Base-by-base conservation (phyloP, 345 rosid genomes). In the Brassica incana region DNA sequence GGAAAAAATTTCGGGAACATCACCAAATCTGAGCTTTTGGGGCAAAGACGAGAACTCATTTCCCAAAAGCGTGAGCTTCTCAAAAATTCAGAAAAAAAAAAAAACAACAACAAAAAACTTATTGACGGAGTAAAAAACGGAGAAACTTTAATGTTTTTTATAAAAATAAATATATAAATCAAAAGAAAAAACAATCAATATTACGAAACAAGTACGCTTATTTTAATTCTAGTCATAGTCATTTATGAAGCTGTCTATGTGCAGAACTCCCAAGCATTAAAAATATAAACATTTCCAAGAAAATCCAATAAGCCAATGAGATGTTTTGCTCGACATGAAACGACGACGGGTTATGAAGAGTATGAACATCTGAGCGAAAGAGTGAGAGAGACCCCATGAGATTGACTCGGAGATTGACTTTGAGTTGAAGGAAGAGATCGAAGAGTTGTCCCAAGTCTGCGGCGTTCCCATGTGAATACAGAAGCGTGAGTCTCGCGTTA, bases 381-480 rank as follows among this genome's bases (percentile, higher is more conserved):
- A 59, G 54, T 67, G 54, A 63, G 76, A 69, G 69, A 58, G 32
- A 95, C 99, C 98, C 99, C 83, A 96, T 90, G 78, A 96, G 87
- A 82, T 96, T 96, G 81, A 96, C 98, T 79, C 97, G 80, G 81
- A 96, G 99, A 83, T 96, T 93, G 82, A 93, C 87, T 90, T 92
- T 92, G 79, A 96, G 97, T 88, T 93, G 99, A 18, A 92, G 90
- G 38, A 96, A 96, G 88, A 96, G 97, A 84, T 93, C 98, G 63
- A 93, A 92, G 79, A 96, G 97, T 85, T 96, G 99, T 61, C 98
- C 99, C 77, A 95, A 91, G 88, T 95, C 99, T 59, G 99, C 97
- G 12, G 99, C 99, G 85, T 96, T 96, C 60, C 99, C 98, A 82
- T 93, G 99, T 5, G 99, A 96, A 78, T 96, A 96, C 0, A 96